These are phyloP conservation scores for Teratosphaeriaceae sp. DNA, from an alignment of 2,329 filamentous ascomycete species.

Conservation along the genomic window DNA sequence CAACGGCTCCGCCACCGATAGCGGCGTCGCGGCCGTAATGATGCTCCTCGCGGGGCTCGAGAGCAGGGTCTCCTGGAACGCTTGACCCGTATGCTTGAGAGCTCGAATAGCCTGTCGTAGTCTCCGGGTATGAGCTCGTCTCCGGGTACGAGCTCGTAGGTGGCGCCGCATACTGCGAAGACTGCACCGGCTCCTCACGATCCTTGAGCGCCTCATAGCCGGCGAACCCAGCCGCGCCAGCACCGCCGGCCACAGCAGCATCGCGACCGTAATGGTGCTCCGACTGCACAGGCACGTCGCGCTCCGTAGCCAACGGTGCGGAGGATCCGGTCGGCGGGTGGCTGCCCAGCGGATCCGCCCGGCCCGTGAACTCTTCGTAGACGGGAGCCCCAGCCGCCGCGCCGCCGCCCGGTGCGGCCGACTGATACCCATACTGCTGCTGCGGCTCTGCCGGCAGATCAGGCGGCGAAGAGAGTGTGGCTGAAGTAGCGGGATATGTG, in stretches of 20 bases:
- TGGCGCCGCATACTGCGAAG: no score
- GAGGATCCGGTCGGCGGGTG: background rate
- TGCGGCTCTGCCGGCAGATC: background rate
- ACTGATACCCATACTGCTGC: no score
- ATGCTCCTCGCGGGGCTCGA: conserved; percentile 23
- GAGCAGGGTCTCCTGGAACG: no score
- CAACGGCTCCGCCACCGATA: conserved; percentile 22
- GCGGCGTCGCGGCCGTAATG: conserved; percentile 26
- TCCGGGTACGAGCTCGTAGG: no score
- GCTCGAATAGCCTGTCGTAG: no score
- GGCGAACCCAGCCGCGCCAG: conserved; percentile 23
- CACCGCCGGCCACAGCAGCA: conserved; percentile 26
- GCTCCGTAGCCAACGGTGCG: background rate
- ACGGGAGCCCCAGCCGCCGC: no score
- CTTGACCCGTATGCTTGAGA: no score
- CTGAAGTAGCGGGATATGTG: no score
- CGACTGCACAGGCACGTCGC: conserved; percentile 1
- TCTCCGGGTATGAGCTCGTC: no score
- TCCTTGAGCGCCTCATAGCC: conserved; percentile 14
- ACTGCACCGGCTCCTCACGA: background rate
- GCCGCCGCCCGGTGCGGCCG: no score
- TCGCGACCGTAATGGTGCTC: conserved; percentile 29
- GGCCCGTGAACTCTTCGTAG: no score
- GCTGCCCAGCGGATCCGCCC: conserved; percentile 18
- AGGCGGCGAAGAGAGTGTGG: background rate